These are phyloP conservation scores for Lactifluus volemus DNA, from an alignment of 768 basidiomycete species.

Conservation along the genomic window DNA sequence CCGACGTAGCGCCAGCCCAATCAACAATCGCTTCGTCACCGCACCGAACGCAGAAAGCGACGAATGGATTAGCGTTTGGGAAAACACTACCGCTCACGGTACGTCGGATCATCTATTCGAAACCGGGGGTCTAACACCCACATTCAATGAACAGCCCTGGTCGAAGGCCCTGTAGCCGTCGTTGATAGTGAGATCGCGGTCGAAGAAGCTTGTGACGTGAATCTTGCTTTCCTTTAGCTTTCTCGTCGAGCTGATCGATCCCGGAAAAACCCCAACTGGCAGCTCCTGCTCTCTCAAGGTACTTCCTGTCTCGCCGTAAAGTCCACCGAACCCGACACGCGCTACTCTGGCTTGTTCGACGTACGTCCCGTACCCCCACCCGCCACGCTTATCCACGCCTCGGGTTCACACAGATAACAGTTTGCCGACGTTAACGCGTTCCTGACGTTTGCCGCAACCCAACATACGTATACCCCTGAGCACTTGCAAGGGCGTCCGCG, in stretches of 20 bases:
- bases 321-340: constrained; percentile 22
- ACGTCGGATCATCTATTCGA: constrained; percentile 11
- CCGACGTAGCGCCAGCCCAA: constrained; percentile 16
- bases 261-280: not conserved
- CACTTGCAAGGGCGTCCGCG: constrained; percentile 51
- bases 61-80: constrained; percentile 55
- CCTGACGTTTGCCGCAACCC: constrained; percentile 70
- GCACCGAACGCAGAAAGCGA: constrained; percentile 33
- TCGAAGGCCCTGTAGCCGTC: constrained; percentile 57
- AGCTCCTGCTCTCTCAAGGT: constrained; percentile 58
- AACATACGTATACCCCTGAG: constrained; percentile 58
- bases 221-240: constrained; percentile 17
- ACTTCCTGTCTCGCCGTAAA: constrained; percentile 60
- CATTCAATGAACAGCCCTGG: constrained; percentile 42
- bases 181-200: constrained; percentile 67
- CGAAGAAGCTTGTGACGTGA: constrained; percentile 75
- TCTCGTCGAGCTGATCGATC: constrained; percentile 2
- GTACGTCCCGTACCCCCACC: constrained; percentile 33
- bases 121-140: not conserved
- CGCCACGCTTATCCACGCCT: not conserved
- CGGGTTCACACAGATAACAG: constrained; percentile 29
- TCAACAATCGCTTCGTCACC: constrained; percentile 19
- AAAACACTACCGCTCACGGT: constrained; percentile 50
- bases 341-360: constrained; percentile 61
- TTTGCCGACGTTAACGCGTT: constrained; percentile 87